phyloP scores from a whole-genome alignment of 768 basidiomycete species.

The Naganishia antarctica region DNA sequence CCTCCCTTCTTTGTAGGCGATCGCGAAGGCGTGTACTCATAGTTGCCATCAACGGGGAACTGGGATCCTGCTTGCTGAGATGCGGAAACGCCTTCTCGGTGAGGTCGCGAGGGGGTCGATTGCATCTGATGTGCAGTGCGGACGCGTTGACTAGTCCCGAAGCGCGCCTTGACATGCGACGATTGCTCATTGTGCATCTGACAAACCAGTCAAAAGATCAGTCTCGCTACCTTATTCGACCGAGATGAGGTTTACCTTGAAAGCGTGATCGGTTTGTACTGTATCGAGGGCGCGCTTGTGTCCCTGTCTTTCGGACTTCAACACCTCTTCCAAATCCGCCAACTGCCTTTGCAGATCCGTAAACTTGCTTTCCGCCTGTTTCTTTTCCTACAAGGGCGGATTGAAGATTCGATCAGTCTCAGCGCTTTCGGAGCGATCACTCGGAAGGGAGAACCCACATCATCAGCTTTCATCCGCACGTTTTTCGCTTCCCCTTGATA shows the following conservation, averaged over 20 bases:
- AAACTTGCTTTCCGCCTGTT: conserved; percentile 60
- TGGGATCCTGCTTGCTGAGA: conserved; percentile 1
- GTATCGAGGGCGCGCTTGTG: conserved; percentile 58
- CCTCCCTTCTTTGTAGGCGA: conserved; percentile 55
- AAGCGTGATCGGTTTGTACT: conserved; percentile 63
- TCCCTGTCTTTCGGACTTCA: neutral
- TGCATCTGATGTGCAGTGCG: conserved; percentile 37
- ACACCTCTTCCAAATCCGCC: conserved; percentile 50
- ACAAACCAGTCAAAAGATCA: neutral
- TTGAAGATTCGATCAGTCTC: neutral
- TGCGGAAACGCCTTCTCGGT: neutral
- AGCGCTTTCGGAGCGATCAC: conserved; percentile 5
- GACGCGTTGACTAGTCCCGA: conserved; percentile 66
- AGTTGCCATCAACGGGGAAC: neutral
- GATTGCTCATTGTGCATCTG: conserved; percentile 23
- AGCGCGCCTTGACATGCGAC: conserved; percentile 23
- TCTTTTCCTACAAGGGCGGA: conserved; percentile 58
- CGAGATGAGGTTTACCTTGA: conserved; percentile 56
- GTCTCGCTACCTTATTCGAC: neutral
- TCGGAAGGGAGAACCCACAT: conserved; percentile 51
- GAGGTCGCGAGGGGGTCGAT: conserved; percentile 1
- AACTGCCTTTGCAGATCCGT: conserved; percentile 59
- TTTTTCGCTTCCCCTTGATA: conserved; percentile 70
- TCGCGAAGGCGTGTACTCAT: conserved; percentile 5
- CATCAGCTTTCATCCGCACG: conserved; percentile 63